phyloP scores from a whole-genome alignment of 2,329 filamentous ascomycete species.

The Arthrobotrys musiformis region DNA sequence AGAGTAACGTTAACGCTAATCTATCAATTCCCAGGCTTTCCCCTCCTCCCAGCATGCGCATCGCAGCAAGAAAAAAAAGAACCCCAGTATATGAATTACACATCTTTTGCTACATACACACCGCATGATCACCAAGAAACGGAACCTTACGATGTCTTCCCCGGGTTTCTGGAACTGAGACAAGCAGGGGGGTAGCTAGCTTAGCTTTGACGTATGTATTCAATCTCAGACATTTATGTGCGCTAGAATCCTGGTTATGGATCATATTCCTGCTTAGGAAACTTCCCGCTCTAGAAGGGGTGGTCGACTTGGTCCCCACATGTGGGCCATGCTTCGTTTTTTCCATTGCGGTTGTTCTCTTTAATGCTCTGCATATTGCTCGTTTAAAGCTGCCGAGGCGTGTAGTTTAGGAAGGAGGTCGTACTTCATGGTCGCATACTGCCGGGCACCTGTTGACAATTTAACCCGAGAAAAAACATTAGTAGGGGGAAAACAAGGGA shows the following conservation, averaged over 20 bases:
- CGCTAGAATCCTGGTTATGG: conserved; percentile 45
- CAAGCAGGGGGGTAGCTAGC: conserved; percentile 11
- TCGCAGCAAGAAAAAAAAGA: no score
- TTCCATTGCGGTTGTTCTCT: not conserved
- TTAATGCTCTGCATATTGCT: conserved; percentile 12
- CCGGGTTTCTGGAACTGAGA: conserved; percentile 44
- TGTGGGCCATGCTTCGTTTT: conserved; percentile 15
- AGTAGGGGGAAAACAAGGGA: conserved; percentile 18
- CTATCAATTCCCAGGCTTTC: conserved; percentile 8
- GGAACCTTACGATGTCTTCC: conserved; percentile 45
- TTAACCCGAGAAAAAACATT: conserved; percentile 38
- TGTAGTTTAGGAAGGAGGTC: conserved; percentile 40
- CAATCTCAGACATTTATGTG: conserved; percentile 47
- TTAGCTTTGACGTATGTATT: conserved; percentile 18
- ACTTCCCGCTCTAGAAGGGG: conserved; percentile 43
- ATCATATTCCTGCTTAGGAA: conserved; percentile 52
- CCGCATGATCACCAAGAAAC: conserved; percentile 30
- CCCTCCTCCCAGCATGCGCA: not conserved
- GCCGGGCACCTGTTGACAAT: conserved; percentile 38
- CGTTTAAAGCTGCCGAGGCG: conserved; percentile 45
- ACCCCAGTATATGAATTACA: conserved; percentile 8
- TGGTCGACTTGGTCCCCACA: no score
- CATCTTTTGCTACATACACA: no score
- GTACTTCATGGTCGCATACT: conserved; percentile 27
- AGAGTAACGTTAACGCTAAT: conserved; percentile 19